phyloP scores from a whole-genome alignment of 2,329 filamentous ascomycete genomes.

The Fusarium nanum region DNA sequence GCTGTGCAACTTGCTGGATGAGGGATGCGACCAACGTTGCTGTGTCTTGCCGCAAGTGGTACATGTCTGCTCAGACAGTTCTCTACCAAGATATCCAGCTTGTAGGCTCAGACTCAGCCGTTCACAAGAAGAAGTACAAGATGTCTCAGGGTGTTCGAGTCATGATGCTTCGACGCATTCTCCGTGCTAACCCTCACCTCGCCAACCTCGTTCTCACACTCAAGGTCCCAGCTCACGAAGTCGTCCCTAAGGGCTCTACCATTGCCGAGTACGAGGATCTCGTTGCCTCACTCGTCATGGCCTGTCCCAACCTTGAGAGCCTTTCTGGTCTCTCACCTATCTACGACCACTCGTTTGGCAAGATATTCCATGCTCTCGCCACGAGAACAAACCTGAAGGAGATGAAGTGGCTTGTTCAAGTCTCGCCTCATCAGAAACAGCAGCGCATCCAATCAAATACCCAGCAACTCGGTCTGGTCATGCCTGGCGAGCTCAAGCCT shows the following conservation, averaged over 20 bases:
- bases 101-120: conserved; percentile 65
- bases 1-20: conserved; percentile 75
- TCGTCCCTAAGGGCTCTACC: conserved; percentile 51
- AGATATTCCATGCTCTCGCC: conserved; percentile 69
- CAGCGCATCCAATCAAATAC: conserved; percentile 49
- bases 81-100: conserved; percentile 71
- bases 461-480: conserved; percentile 49
- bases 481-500: conserved; percentile 46
- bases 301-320: conserved; percentile 72
- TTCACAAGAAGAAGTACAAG: conserved; percentile 69
- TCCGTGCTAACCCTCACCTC: conserved; percentile 64
- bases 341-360: conserved; percentile 68
- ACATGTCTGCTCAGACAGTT: conserved; percentile 61
- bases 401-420: conserved; percentile 69
- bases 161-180: conserved; percentile 67
- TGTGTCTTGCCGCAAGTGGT: conserved; percentile 63
- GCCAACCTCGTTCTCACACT: conserved; percentile 67
- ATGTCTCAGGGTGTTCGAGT: conserved; percentile 64
- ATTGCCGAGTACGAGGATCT: conserved; percentile 67
- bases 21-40: conserved; percentile 66
- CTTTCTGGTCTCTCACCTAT: conserved; percentile 65
- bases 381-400: conserved; percentile 66
- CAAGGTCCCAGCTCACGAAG: conserved; percentile 63
- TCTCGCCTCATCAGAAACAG: conserved; percentile 40
- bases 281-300: conserved; percentile 71